A percentile compares a stretch with the other conserved stretches of the same genome.
Evolutionary conservation across 306 rosid genomes (phyloP).

Genomic region (Aeschynomene evenia): DNA sequence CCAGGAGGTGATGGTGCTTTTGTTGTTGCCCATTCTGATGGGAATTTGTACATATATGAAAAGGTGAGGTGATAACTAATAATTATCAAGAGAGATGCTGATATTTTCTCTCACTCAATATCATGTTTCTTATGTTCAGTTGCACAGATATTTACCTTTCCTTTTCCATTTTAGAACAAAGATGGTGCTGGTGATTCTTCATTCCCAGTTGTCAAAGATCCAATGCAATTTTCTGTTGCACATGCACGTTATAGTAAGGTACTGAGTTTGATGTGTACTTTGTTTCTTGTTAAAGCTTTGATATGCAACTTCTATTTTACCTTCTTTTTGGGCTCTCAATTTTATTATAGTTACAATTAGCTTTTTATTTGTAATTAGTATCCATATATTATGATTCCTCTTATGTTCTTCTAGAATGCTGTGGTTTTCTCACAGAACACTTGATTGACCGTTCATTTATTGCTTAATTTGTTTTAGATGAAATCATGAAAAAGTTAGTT

Average conservation of each 20-base stretch:
- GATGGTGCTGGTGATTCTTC: conserved; percentile 87
- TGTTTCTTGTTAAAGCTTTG: background rate
- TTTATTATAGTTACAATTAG: background rate
- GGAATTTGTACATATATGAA: conserved; percentile 84
- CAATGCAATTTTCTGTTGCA: conserved; percentile 77
- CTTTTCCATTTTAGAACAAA: conserved; percentile 60
- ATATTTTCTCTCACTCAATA: conserved; percentile 10
- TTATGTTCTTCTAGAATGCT: conserved; percentile 15
- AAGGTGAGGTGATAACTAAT: conserved; percentile 87
- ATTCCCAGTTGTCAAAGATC: conserved; percentile 86
- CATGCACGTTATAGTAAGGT: conserved; percentile 99
- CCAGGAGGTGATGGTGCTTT: conserved; percentile 91
- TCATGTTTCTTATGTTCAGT: conserved; percentile 17
- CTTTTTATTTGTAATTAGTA: background rate
- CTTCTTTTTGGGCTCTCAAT: background rate
- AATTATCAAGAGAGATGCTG: conserved; percentile 25
- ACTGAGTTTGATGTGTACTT: conserved; percentile 21
- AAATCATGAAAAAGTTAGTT: too few relatives aligned
- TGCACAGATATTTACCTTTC: conserved; percentile 19
- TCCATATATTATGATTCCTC: background rate
- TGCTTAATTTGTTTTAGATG: conserved; percentile 27
- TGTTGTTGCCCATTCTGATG: conserved; percentile 91
- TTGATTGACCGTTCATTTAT: conserved; percentile 5
- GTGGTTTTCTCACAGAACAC: background rate
- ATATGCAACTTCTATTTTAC: background rate